phyloP scores from a whole-genome alignment of 1,284 basidiomycete species.

The Fomitopsis pinicola region DNA sequence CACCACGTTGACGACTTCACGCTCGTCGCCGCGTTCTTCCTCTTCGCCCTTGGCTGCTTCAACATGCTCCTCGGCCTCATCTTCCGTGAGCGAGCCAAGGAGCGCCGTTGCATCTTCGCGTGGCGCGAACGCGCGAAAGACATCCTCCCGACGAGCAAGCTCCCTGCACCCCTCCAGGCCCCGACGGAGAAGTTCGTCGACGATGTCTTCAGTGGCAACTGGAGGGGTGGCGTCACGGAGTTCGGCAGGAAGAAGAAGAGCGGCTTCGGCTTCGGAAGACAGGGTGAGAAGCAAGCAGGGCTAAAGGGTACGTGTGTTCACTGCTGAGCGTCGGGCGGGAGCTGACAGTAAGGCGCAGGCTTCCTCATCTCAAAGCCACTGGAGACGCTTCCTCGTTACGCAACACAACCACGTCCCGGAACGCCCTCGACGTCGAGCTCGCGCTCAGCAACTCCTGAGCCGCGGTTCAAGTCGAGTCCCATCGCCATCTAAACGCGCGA shows the following conservation, averaged over 20 bases:
- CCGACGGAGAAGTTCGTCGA: constrained; percentile 34
- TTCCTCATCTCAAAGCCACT: constrained; percentile 34
- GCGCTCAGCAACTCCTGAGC: constrained; percentile 26
- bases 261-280: constrained; percentile 62
- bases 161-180: constrained; percentile 39
- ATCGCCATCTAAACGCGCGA: constrained; percentile 20
- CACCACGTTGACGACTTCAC: constrained; percentile 84
- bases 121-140: constrained; percentile 61
- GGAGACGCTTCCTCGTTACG: constrained; percentile 36
- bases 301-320: constrained; percentile 42
- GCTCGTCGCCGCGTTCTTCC: constrained; percentile 80
- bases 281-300: constrained; percentile 73
- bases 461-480: constrained; percentile 27
- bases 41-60: constrained; percentile 80
- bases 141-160: constrained; percentile 46
- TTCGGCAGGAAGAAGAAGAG: constrained; percentile 30
- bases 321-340: background rate
- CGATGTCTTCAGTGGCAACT: constrained; percentile 20
- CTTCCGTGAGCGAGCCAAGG: constrained; percentile 61
- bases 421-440: constrained; percentile 21
- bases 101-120: constrained; percentile 57
- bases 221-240: constrained; percentile 12
- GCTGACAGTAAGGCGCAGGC: constrained; percentile 19
- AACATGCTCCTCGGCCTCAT: constrained; percentile 79
- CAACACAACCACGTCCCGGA: constrained; percentile 16